Conservation (phyloP, 1,139 yeast species). For the Sugiyamaella grinbergsii region DNA sequence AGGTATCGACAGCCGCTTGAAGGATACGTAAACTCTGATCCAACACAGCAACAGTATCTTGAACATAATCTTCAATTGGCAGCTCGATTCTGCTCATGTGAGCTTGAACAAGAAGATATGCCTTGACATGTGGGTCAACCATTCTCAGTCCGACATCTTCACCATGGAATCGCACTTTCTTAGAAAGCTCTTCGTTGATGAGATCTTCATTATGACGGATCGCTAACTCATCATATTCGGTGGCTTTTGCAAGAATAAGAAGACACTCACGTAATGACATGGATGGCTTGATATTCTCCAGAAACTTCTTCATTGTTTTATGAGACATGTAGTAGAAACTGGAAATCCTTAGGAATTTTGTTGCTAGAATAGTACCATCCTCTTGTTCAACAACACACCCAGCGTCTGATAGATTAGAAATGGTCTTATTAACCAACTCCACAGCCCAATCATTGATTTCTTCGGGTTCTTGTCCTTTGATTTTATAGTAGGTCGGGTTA, state of each 20-base stretch:
- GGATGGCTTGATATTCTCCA: constrained; percentile 52
- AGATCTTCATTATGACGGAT: constrained; percentile 95
- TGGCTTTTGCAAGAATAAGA: constrained; percentile 71
- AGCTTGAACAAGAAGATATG: constrained; percentile 83
- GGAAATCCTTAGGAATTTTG: constrained; percentile 82
- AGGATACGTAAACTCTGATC: constrained; percentile 93
- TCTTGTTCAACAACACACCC: constrained; percentile 64
- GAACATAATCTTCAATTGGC: constrained; percentile 94
- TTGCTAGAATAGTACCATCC: constrained; percentile 56
- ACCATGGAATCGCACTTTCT: constrained; percentile 73
- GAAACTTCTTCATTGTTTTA: constrained; percentile 73
- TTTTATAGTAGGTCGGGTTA: constrained; percentile 93
- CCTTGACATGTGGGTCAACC: constrained; percentile 96
- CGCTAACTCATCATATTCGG: constrained; percentile 90
- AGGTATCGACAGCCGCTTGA: constrained; percentile 89
- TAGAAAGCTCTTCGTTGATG: constrained; percentile 87
- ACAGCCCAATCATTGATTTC: constrained; percentile 56
- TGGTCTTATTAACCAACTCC: constrained; percentile 66
- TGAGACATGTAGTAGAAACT: constrained; percentile 95
- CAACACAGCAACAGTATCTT: constrained; percentile 88
- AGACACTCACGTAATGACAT: constrained; percentile 71
- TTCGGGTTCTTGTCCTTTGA: constrained; percentile 54
- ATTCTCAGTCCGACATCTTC: constrained; percentile 57
- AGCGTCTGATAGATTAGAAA: constrained; percentile 68
- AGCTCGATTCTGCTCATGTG: constrained; percentile 78